Evolutionary conservation across 139 green algal species (phyloP), one percentile per base, ranked within the genome.

Genomic region (Klebsormidium nitens): DNA sequence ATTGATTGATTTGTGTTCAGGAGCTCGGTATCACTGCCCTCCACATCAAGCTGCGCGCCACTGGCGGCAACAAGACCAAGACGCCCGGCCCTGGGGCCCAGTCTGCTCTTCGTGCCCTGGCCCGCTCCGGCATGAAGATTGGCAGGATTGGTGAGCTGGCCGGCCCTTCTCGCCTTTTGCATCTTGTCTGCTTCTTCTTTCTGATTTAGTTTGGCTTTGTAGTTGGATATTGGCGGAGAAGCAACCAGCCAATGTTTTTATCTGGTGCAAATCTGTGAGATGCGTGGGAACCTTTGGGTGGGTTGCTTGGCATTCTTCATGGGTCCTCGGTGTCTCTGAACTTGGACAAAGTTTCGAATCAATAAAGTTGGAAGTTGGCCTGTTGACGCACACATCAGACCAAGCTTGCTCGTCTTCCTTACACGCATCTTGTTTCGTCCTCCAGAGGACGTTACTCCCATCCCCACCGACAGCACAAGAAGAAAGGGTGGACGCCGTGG

Each of bases 11-110:
- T n/a, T n/a, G n/a, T 64, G 56, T 40, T 14, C 83, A 96, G 92
- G 94, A 99, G 82, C 85, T 99, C 48, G 93, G 93, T 72, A 90
- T 98, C 74, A 96, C 85, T 39, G 94, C 93, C 2, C 87, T 98
- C 64, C 93, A 99, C 87, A 96, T 99, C 85, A 98, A 97, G 89
- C 85, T 98, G 73, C 87, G 95, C 31, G 95, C 95, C 28, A 99
- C 93, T 50, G 95, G 95, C 44, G 95, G 95, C 69, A 98, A 98
- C 89, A 91, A 93, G 80, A 99, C 95, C 72, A 99, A 99, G 91
- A 98, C 91, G 40, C 94, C 95, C 34, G 95, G 94, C 59, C 95
- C 94, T 29, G 95, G 81, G n/a, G 95, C 93, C 52, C 95, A 99
- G 88, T 95, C 87, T 36, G 95, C 95, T 0, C 89, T 99, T 65